Conservation (phyloP, 768 basidiomycete genomes). For the Mycena galopus region DNA sequence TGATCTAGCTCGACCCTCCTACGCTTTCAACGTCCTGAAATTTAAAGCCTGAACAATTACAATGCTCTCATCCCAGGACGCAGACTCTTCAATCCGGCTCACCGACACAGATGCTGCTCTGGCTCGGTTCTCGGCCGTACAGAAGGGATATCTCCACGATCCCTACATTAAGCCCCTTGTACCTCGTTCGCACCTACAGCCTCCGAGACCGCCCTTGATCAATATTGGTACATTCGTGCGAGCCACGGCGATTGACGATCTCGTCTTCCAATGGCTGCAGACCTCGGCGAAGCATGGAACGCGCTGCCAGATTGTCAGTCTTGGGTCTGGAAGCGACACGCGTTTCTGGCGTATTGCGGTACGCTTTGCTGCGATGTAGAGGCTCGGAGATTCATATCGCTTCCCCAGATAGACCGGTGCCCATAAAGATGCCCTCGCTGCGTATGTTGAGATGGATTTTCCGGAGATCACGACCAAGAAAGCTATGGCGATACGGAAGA, state of each 20-base stretch:
- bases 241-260: slow-evolving; percentile 80
- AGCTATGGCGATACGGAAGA: slow-evolving; percentile 82
- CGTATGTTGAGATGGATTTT: slow-evolving; percentile 94
- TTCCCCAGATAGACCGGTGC: slow-evolving; percentile 66
- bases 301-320: slow-evolving; percentile 88
- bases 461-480: slow-evolving; percentile 88
- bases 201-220: slow-evolving; percentile 87
- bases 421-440: slow-evolving; percentile 59
- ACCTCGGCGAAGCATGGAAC: slow-evolving; percentile 56
- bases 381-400: slow-evolving; percentile 20
- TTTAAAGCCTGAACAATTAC: not conserved
- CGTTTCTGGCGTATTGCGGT: slow-evolving; percentile 93
- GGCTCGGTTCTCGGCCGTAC: slow-evolving; percentile 88
- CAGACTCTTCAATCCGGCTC: slow-evolving; percentile 75
- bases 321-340: slow-evolving; percentile 97
- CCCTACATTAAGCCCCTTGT: slow-evolving; percentile 79
- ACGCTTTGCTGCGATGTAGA: slow-evolving; percentile 49
- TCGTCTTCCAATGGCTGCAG: slow-evolving; percentile 77
- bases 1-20: too few relatives aligned
- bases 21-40: too few relatives aligned
- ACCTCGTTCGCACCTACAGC: slow-evolving; percentile 71
- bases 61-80: slow-evolving; percentile 46
- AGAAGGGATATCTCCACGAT: slow-evolving; percentile 84
- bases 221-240: slow-evolving; percentile 95
- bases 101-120: slow-evolving; percentile 89